Conservation (phyloP, 2,329 filamentous ascomycete species). For the Xylariomycetidae sp. region DNA sequence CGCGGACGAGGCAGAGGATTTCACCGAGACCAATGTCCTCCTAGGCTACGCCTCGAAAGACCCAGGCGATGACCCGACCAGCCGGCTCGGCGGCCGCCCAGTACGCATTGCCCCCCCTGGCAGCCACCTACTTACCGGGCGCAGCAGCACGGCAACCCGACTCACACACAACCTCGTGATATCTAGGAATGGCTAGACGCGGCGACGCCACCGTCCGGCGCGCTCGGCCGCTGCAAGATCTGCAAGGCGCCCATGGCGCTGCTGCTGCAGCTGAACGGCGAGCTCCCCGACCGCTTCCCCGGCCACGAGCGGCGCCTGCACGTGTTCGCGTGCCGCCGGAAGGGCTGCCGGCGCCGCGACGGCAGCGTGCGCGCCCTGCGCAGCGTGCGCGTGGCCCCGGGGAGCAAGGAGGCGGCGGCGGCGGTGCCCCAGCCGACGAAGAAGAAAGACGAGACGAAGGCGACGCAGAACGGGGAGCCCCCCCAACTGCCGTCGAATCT, state of each 20-base stretch:
- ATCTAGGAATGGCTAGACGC: conserved; percentile 75
- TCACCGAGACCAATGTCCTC: conserved; percentile 78
- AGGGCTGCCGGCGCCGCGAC: conserved; percentile 72
- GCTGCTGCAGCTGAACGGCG: conserved; percentile 84
- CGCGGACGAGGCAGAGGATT: conserved; percentile 60
- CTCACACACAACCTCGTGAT: no score
- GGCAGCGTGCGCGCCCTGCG: conserved; percentile 75
- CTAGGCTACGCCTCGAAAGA: conserved; percentile 85
- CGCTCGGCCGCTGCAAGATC: conserved; percentile 76
- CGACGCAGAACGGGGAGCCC: conserved; percentile 26
- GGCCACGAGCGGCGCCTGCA: conserved; percentile 85
- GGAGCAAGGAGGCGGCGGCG: no score
- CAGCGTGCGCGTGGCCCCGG: conserved; percentile 49
- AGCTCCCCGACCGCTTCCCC: conserved; percentile 80
- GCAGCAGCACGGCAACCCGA: no score
- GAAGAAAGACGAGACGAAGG: conserved; percentile 29
- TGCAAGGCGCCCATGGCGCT: conserved; percentile 81
- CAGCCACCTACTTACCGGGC: no score
- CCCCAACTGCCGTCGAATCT: conserved; percentile 36
- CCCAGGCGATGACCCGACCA: conserved; percentile 73
- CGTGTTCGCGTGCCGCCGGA: conserved; percentile 73
- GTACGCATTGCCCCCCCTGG: conserved; percentile 51
- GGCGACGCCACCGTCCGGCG: conserved; percentile 63
- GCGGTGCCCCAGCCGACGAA: conserved; percentile 23
- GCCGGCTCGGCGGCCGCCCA: conserved; percentile 79